Evolutionary conservation across 805 yeast genomes (phyloP).

Genomic region (Metschnikowia gelsemii): DNA sequence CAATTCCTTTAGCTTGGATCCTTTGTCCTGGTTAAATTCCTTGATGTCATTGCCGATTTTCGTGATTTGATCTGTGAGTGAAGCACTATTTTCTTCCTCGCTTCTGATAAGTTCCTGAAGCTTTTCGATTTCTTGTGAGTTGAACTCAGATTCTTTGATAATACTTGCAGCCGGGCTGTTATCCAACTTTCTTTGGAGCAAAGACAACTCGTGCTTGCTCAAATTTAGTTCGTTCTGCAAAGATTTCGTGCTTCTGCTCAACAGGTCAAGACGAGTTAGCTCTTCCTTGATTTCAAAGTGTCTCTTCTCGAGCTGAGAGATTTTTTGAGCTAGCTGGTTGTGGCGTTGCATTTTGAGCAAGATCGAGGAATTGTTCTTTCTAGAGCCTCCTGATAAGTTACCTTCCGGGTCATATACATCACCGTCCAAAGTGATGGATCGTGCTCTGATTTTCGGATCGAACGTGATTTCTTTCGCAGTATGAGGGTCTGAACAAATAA

Average conservation of each 20-base stretch:
- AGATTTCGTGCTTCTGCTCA: conserved; percentile 50
- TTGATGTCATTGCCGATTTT: conserved; percentile 70
- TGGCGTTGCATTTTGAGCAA: conserved; percentile 66
- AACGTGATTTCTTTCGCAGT: conserved; percentile 89
- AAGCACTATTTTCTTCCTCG: conserved; percentile 23
- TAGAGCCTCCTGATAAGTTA: conserved; percentile 91
- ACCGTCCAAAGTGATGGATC: conserved; percentile 88
- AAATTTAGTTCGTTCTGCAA: conserved; percentile 59
- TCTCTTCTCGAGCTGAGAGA: conserved; percentile 43
- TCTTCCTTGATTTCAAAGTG: conserved; percentile 40
- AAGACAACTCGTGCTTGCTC: conserved; percentile 56
- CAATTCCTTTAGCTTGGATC: conserved; percentile 70
- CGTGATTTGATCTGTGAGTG: conserved; percentile 44
- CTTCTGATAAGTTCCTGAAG: conserved; percentile 44
- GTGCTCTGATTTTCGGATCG: conserved; percentile 73
- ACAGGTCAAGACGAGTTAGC: conserved; percentile 41
- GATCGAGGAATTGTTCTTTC: conserved; percentile 57
- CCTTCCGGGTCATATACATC: conserved; percentile 97
- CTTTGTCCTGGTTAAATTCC: conserved; percentile 79
- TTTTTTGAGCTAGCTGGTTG: conserved; percentile 44
- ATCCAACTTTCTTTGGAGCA: conserved; percentile 54
- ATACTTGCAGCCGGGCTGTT: conserved; percentile 57
- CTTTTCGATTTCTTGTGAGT: conserved; percentile 44
- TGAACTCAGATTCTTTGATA: conserved; percentile 48
- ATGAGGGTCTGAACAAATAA: conserved; percentile 82